Evolutionary conservation across 116 monocot species (phyloP).

Genomic region (Dioscorea cayenensis): DNA sequence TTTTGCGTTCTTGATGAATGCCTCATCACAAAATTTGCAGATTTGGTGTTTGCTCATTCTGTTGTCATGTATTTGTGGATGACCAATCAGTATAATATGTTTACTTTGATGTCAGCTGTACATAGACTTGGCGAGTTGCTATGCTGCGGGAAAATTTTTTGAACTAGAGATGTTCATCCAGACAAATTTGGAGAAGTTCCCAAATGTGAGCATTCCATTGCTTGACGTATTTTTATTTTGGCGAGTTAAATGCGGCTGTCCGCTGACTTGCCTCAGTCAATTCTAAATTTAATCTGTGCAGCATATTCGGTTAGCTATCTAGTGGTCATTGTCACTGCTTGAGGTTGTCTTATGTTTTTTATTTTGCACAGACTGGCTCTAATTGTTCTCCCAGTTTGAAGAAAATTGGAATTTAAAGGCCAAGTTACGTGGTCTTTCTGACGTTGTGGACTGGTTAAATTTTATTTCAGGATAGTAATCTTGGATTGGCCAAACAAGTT

Average conservation of each 20-base stretch:
- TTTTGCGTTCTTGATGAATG: not conserved
- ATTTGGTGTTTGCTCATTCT: too few species aligned
- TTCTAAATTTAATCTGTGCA: too few species aligned
- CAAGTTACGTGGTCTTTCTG: not conserved
- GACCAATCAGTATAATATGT: too few species aligned
- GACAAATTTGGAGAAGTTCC: conserved; percentile 64
- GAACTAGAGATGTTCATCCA: conserved; percentile 67
- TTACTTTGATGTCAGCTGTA: conserved; percentile 43
- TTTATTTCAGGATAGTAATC: conserved; percentile 71
- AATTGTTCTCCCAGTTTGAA: not conserved
- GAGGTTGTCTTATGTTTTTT: not conserved
- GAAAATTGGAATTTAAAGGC: too few species aligned
- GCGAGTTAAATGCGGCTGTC: not conserved
- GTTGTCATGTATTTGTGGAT: too few species aligned
- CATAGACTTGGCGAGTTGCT: conserved; percentile 59
- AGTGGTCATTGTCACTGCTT: too few species aligned
- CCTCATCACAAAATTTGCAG: too few species aligned
- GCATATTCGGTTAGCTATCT: too few species aligned
- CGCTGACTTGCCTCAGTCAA: not conserved
- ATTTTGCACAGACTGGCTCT: too few species aligned
- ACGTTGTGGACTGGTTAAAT: not conserved
- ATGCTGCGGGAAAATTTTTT: conserved; percentile 47
- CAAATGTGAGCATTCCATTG: conserved; percentile 40
- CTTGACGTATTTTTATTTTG: not conserved
- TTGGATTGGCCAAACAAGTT: conserved; percentile 91